Evolutionary conservation across 805 yeast genomes (phyloP).

Genomic region (Kodamaea leandrae): DNA sequence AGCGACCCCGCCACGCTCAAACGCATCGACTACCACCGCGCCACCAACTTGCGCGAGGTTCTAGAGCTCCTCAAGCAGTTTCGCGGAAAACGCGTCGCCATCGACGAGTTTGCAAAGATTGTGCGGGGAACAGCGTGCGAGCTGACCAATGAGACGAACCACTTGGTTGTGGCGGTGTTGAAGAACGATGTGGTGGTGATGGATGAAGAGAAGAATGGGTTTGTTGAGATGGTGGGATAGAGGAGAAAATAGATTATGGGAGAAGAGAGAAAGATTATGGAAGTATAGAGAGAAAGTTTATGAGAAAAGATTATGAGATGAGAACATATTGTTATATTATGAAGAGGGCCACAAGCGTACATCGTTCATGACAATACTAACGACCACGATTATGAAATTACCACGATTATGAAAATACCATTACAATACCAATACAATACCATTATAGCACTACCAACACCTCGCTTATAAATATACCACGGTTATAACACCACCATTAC

Average conservation of each 20-base stretch:
- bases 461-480: too few species aligned
- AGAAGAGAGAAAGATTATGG: neutral
- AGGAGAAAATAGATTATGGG: neutral
- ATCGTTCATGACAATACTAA: too few species aligned
- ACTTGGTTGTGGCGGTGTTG: slow-evolving; percentile 9
- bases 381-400: too few species aligned
- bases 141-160: slow-evolving; percentile 11
- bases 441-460: too few species aligned
- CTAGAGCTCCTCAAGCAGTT: neutral
- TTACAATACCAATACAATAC: too few species aligned
- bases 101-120: slow-evolving; percentile 11
- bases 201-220: slow-evolving; percentile 8
- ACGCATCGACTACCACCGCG: slow-evolving; percentile 12
- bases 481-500: too few species aligned
- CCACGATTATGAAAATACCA: too few species aligned
- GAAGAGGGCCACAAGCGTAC: too few species aligned
- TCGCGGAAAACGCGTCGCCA: slow-evolving; percentile 4
- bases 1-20: slow-evolving; percentile 6
- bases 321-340: too few species aligned
- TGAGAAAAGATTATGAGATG: too few species aligned
- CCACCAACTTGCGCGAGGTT: slow-evolving; percentile 5
- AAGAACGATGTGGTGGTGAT: slow-evolving; percentile 6
- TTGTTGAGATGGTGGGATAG: slow-evolving; percentile 1
- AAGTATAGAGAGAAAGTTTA: neutral
- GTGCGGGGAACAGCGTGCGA: slow-evolving; percentile 2